phyloP scores from a whole-genome alignment of 140 eudicot species.

The Senecio squalidus region DNA sequence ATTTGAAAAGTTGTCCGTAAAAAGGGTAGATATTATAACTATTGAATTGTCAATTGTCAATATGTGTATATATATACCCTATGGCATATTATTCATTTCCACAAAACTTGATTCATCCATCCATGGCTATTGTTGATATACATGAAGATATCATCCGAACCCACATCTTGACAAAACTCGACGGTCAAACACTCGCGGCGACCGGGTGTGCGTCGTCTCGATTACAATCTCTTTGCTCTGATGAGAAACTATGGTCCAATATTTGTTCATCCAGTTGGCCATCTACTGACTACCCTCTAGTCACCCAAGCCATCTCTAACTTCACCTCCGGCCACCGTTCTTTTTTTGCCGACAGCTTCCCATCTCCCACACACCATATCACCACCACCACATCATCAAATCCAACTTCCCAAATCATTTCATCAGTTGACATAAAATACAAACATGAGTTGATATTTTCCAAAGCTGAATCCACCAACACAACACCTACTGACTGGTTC shows the following conservation, averaged over 20 bases:
- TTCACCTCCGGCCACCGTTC: constrained; percentile 45
- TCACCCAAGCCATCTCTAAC: constrained; percentile 17
- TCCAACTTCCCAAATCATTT: constrained; percentile 37
- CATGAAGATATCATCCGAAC: constrained; percentile 49
- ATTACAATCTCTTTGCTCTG: constrained; percentile 36
- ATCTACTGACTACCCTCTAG: constrained; percentile 17
- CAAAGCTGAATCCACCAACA: constrained; percentile 32
- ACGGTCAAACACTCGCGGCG: constrained; percentile 58
- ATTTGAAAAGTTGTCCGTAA: too few species aligned
- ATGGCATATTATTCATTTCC: too few species aligned
- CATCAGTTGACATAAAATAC: constrained; percentile 62
- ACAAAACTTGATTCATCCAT: too few species aligned
- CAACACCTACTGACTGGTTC: constrained; percentile 46
- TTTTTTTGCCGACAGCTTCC: constrained; percentile 38
- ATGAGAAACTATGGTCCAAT: constrained; percentile 43
- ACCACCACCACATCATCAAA: background rate
- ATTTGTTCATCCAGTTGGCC: constrained; percentile 47
- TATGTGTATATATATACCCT: too few species aligned
- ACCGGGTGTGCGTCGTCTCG: constrained; percentile 34
- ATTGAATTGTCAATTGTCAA: too few species aligned
- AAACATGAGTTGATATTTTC: constrained; percentile 31
- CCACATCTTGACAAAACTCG: constrained; percentile 63
- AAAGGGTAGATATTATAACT: too few species aligned
- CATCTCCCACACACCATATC: constrained; percentile 19
- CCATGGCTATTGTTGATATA: constrained; percentile 34